phyloP scores from a whole-genome alignment of 192 early-diverging fungal genomes.

The Podochytrium sp. region DNA sequence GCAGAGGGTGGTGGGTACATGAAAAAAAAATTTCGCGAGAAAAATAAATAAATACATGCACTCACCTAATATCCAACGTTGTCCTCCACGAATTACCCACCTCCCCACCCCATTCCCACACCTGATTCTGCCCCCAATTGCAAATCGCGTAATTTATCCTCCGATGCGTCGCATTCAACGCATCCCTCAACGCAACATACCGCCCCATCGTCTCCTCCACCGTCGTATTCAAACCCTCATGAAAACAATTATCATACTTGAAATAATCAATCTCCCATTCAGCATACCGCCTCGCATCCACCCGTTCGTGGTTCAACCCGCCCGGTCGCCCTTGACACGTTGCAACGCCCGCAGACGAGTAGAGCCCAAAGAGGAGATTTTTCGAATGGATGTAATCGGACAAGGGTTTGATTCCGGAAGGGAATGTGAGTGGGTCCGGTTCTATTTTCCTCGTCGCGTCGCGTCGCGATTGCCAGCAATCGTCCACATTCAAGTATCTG shows the following conservation, averaged over 20 bases:
- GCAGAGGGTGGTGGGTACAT: not conserved
- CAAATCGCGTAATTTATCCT: slow-evolving; percentile 51
- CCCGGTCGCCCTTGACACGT: slow-evolving; percentile 60
- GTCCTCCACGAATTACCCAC: slow-evolving; percentile 47
- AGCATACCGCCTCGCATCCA: slow-evolving; percentile 55
- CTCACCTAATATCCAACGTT: slow-evolving; percentile 24
- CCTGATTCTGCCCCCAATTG: slow-evolving; percentile 49
- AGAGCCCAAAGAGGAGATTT: slow-evolving; percentile 49
- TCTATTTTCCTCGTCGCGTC: slow-evolving; percentile 31
- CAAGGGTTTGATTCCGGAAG: slow-evolving; percentile 55
- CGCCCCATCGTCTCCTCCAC: slow-evolving; percentile 8
- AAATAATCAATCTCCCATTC: slow-evolving; percentile 64
- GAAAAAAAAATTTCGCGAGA: not conserved
- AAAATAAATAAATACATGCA: not conserved
- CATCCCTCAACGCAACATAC: slow-evolving; percentile 44
- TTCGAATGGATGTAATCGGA: slow-evolving; percentile 57
- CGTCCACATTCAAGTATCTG: slow-evolving; percentile 59
- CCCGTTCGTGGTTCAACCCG: slow-evolving; percentile 45
- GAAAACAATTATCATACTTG: slow-evolving; percentile 65
- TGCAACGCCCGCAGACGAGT: slow-evolving; percentile 47
- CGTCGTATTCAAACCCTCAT: slow-evolving; percentile 37
- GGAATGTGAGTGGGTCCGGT: slow-evolving; percentile 51
- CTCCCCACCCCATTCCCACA: slow-evolving; percentile 41
- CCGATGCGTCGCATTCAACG: slow-evolving; percentile 46
- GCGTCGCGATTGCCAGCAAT: slow-evolving; percentile 59